Conservation (phyloP, 2,329 filamentous ascomycete genomes). For the Claviceps africana region DNA sequence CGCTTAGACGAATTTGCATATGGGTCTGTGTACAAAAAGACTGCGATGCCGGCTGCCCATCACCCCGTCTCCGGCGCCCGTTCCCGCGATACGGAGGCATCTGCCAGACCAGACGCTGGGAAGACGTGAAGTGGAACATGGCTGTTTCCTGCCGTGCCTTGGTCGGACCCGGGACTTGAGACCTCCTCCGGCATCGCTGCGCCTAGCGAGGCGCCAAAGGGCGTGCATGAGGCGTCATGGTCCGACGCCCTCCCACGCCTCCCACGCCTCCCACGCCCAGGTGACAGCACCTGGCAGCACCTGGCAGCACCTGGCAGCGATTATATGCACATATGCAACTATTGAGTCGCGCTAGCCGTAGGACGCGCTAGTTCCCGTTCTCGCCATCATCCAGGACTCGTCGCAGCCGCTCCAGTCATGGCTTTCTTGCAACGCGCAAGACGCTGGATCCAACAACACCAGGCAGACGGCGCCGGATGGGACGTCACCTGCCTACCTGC, state of each 20-base stretch:
- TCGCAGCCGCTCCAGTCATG: neutral
- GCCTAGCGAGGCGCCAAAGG: neutral
- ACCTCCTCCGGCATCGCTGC: neutral
- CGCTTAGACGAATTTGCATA: neutral
- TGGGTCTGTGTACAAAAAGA: too few species aligned
- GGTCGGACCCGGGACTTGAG: neutral
- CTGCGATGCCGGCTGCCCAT: neutral
- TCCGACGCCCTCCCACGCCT: neutral
- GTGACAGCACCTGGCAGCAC: neutral
- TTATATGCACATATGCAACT: too few species aligned
- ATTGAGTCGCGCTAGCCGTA: constrained; percentile 14
- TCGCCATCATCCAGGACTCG: neutral
- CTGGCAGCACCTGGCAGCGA: too few species aligned
- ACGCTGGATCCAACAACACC: neutral
- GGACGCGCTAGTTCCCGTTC: constrained; percentile 17
- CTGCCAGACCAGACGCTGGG: too few species aligned
- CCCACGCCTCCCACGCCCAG: neutral
- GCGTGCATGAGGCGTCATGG: neutral
- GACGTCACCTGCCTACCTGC: too few species aligned
- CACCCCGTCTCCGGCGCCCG: neutral
- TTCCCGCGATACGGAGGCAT: too few species aligned
- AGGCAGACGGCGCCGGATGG: too few species aligned
- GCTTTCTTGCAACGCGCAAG: neutral
- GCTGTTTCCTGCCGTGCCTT: neutral
- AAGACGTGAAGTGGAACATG: too few species aligned